These are phyloP conservation scores for Raphidocelis subcapitata DNA, from an alignment of 139 green algal genomes.

Conservation along the genomic window DNA sequence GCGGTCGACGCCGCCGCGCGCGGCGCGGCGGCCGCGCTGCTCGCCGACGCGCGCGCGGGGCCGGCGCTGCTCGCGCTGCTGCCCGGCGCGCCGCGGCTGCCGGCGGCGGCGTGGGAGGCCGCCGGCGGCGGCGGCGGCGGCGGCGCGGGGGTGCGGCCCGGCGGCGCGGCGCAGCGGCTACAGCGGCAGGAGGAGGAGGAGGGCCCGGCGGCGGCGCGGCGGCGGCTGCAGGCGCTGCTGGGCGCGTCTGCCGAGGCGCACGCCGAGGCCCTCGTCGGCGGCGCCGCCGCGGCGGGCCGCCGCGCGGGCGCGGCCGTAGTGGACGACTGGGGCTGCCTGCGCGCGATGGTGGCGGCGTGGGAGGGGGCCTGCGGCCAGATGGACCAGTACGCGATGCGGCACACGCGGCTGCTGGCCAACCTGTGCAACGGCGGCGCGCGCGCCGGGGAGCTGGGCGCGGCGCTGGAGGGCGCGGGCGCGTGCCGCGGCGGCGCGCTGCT, in stretches of 20 bases:
- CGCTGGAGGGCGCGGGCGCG: slow-evolving; percentile 15
- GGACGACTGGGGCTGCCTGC: slow-evolving; percentile 89
- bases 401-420: slow-evolving; percentile 81
- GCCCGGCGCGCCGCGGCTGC: not conserved
- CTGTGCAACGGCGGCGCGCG: slow-evolving; percentile 79
- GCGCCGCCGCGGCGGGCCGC: not conserved
- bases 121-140: not conserved
- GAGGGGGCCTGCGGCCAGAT: slow-evolving; percentile 54
- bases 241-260: not conserved
- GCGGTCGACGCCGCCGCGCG: slow-evolving; percentile 43
- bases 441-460: slow-evolving; percentile 28
- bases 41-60: slow-evolving; percentile 6
- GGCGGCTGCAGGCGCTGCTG: not conserved
- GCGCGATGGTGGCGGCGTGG: too few species aligned
- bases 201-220: not conserved
- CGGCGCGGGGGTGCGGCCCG: too few species aligned
- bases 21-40: slow-evolving; percentile 27
- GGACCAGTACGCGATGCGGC: slow-evolving; percentile 84
- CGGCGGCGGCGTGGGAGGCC: not conserved
- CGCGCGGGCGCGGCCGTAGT: slow-evolving; percentile 49
- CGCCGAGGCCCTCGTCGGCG: slow-evolving; percentile 16
- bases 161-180: too few species aligned
- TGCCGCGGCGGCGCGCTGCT: slow-evolving; percentile 10
- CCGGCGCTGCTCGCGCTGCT: slow-evolving; percentile 14
- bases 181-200: not conserved